These are phyloP conservation scores for Termitomyces sp. DNA, from an alignment of 768 basidiomycete species.

Conservation along the genomic window DNA sequence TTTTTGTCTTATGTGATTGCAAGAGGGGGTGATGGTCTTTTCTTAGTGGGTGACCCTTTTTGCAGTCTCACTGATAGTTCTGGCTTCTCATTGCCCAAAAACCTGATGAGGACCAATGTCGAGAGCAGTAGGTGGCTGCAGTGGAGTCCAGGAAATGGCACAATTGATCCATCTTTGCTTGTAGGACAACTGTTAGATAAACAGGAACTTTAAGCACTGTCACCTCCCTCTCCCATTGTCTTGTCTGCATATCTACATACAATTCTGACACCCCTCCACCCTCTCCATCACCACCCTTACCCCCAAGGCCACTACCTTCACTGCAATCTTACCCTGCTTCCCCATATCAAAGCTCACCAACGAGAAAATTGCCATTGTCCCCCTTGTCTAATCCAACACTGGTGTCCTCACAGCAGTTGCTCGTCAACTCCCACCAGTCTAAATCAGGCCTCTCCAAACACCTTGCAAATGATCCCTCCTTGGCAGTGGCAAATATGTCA, in stretches of 20 bases:
- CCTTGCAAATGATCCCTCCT: neutral
- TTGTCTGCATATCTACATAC: neutral
- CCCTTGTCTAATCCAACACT: neutral
- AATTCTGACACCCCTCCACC: neutral
- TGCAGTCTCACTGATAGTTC: too few relatives aligned
- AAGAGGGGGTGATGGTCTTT: too few relatives aligned
- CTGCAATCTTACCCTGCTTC: neutral
- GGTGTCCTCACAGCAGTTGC: too few relatives aligned
- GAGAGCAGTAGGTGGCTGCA: neutral
- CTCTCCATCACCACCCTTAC: neutral
- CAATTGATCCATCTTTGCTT: slow-evolving; percentile 17
- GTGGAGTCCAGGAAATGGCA: slow-evolving; percentile 12
- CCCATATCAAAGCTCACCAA: neutral
- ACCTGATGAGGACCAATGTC: neutral
- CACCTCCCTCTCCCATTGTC: neutral
- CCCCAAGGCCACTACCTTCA: too few relatives aligned
- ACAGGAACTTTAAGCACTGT: neutral
- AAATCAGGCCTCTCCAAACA: too few relatives aligned
- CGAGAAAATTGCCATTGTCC: neutral
- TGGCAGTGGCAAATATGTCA: neutral
- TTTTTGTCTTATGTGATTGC: too few relatives aligned
- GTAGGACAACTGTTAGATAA: slow-evolving; percentile 2
- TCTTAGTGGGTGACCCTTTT: too few relatives aligned
- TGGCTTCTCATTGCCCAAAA: too few relatives aligned
- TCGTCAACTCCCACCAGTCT: too few relatives aligned